A percentile compares a stretch with the other conserved stretches of the same genome.
Conservation (phyloP, 768 basidiomycete genomes). For the Sporobolomyces phaffii region DNA sequence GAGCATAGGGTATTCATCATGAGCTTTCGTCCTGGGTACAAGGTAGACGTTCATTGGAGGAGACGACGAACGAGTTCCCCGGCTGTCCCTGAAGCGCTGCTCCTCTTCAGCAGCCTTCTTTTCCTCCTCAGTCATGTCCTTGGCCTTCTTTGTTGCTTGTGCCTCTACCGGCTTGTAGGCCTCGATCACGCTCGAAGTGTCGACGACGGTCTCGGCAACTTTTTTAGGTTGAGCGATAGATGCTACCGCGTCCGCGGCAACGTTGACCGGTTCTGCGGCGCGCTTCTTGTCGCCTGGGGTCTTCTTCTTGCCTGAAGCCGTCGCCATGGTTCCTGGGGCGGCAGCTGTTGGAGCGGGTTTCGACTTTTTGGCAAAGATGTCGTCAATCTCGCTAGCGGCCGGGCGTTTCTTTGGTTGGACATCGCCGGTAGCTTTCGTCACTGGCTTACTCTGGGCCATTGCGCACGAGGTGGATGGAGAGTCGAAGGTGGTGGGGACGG, state of each 20-base stretch:
- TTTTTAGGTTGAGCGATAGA: constrained; percentile 5
- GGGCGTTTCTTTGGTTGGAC: constrained; percentile 16
- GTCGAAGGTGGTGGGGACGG: neutral
- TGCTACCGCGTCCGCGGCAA: neutral
- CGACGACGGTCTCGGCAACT: constrained; percentile 26
- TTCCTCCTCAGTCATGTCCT: constrained; percentile 23
- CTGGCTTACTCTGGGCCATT: too few species aligned
- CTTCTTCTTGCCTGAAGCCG: neutral
- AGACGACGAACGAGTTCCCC: constrained; percentile 24
- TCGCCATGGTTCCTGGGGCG: too few species aligned
- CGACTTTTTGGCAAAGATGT: constrained; percentile 35
- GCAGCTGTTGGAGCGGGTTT: constrained; percentile 5
- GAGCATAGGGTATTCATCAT: too few species aligned
- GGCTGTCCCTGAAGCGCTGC: constrained; percentile 34
- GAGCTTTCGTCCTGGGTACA: too few species aligned
- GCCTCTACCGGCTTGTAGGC: constrained; percentile 15
- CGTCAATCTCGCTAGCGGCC: constrained; percentile 35
- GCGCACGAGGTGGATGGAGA: too few species aligned
- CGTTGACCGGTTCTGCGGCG: neutral
- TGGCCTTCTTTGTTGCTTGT: neutral
- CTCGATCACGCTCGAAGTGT: constrained; percentile 30
- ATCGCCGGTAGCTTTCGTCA: neutral
- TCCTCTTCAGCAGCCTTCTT: constrained; percentile 31
- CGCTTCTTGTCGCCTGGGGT: constrained; percentile 3
- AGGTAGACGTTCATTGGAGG: too few species aligned